Evolutionary conservation across 495 filamentous ascomycete genomes (phyloP).

Genomic region (Xylaria flabelliformis): DNA sequence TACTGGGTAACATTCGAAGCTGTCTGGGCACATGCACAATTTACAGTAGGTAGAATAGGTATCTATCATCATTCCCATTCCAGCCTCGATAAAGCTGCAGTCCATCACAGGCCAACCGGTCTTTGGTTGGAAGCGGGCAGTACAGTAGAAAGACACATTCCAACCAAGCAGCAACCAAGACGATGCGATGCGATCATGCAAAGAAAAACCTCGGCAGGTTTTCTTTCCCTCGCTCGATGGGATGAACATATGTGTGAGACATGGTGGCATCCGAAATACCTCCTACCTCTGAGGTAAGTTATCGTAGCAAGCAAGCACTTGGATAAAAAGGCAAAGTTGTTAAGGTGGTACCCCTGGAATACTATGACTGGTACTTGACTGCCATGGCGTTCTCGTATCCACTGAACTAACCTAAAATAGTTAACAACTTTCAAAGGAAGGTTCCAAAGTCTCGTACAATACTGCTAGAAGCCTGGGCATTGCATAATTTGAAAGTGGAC

Average conservation of each 20-base stretch:
- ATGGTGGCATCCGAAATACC: neutral
- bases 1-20: conserved; percentile 1
- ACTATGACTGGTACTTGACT: neutral
- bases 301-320: neutral
- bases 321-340: neutral
- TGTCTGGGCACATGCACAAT: neutral
- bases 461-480: neutral
- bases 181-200: neutral
- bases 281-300: neutral
- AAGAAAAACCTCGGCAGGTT: neutral
- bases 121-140: neutral
- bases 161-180: neutral
- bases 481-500: conserved; percentile 5
- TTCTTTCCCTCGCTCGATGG: neutral
- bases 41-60: neutral
- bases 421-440: conserved; percentile 10
- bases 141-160: neutral
- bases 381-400: neutral
- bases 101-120: neutral
- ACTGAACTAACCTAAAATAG: conserved; percentile 13
- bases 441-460: neutral
- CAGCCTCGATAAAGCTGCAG: conserved; percentile 3
- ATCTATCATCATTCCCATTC: conserved; percentile 18
- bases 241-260: neutral
- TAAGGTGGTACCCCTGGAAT: neutral